phyloP scores from a whole-genome alignment of 1,139 yeast genomes.

The Magnusiomyces paraingens region DNA sequence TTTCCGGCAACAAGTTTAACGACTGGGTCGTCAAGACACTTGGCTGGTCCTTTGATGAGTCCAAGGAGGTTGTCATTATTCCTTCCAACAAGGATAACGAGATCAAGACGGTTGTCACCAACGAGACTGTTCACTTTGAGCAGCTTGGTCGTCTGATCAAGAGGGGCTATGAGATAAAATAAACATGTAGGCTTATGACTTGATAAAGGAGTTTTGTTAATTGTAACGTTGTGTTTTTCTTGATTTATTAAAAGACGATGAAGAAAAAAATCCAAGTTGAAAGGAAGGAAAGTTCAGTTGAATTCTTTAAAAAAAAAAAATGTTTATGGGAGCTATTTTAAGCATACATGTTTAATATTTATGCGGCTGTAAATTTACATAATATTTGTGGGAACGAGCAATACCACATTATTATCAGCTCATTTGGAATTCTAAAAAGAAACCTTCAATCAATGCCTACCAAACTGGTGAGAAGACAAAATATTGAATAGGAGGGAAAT shows the following conservation, averaged over 20 bases:
- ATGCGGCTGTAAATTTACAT: not conserved
- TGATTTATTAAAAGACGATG: not conserved
- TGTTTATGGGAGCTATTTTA: too few relatives aligned
- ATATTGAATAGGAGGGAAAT: too few relatives aligned
- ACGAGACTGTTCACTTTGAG: conserved; percentile 32
- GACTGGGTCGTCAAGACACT: conserved; percentile 32
- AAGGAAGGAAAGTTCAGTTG: not conserved
- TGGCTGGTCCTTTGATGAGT: conserved; percentile 29
- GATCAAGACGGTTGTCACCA: conserved; percentile 30
- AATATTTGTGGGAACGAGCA: not conserved
- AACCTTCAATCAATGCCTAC: too few relatives aligned
- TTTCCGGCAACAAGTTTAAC: conserved; percentile 28
- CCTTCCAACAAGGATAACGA: conserved; percentile 32
- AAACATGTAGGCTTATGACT: not conserved
- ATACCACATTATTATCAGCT: too few relatives aligned
- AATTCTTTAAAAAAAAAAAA: too few relatives aligned
- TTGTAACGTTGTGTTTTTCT: not conserved
- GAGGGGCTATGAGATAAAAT: conserved; percentile 29
- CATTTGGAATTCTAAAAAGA: too few relatives aligned
- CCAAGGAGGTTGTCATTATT: conserved; percentile 24
- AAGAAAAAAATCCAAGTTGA: not conserved
- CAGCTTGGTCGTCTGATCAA: conserved; percentile 32
- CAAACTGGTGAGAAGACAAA: too few relatives aligned
- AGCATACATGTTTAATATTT: too few relatives aligned
- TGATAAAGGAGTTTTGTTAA: not conserved